These are phyloP conservation scores for Crassisporium funariophilum DNA, from an alignment of 768 basidiomycete species.

Conservation along the genomic window DNA sequence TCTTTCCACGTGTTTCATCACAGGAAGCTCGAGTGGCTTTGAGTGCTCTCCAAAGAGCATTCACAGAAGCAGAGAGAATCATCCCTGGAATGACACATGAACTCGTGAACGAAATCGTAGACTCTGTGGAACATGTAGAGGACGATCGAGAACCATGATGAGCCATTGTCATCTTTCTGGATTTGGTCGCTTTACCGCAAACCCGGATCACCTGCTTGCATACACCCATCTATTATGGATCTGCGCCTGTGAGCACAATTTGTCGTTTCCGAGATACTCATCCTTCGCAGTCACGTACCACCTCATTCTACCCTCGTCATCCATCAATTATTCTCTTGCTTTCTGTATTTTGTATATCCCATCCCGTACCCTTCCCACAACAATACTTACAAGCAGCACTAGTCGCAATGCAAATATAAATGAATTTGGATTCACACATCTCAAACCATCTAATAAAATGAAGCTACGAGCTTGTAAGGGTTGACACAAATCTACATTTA, in stretches of 20 bases:
- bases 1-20: constrained; percentile 92
- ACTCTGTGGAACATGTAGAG: constrained; percentile 89
- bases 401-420: constrained; percentile 7
- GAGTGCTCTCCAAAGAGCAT: constrained; percentile 85
- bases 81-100: constrained; percentile 95
- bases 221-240: no score
- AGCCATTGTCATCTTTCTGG: no score
- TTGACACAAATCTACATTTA: neutral
- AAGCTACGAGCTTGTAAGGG: neutral
- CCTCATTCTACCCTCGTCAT: constrained; percentile 11
- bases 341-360: constrained; percentile 27
- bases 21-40: constrained; percentile 88
- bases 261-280: no score
- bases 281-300: no score
- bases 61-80: constrained; percentile 92
- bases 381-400: no score
- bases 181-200: no score
- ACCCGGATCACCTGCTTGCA: no score
- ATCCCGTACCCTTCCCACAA: constrained; percentile 6
- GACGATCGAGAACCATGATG: constrained; percentile 47
- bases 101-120: constrained; percentile 91
- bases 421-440: neutral
- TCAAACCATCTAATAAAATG: neutral
- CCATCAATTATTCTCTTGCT: constrained; percentile 21
- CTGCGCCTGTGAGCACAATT: no score